Percentiles rank a stretch among this genome's conserved stretches.
Evolutionary conservation across 208 protist species (phyloP).

Genomic region (Trichomonas gallinae): DNA sequence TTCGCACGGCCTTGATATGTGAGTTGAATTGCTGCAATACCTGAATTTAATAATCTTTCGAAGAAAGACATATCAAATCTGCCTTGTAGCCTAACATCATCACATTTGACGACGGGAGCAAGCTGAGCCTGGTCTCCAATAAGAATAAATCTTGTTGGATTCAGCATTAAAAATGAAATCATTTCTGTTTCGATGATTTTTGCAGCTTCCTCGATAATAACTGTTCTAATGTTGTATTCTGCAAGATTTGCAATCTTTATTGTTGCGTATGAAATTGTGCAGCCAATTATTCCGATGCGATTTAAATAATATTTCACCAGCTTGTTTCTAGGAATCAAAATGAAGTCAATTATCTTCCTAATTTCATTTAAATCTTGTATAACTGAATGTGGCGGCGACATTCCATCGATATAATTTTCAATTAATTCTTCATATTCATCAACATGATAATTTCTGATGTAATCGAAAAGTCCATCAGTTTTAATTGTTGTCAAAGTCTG

Average conservation of each 20-base stretch:
- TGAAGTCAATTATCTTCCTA: background rate
- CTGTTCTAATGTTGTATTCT: background rate
- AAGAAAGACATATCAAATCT: background rate
- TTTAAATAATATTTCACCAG: background rate
- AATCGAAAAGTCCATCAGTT: background rate
- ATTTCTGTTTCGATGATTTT: background rate
- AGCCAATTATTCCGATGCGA: background rate
- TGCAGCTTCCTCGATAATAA: background rate
- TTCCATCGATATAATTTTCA: background rate
- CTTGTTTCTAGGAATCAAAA: background rate
- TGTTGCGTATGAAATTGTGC: background rate
- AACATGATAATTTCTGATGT: background rate
- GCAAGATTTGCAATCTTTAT: background rate
- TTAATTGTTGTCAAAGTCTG: background rate
- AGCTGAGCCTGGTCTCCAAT: background rate
- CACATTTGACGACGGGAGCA: background rate
- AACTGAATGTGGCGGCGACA: background rate
- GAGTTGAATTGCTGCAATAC: background rate
- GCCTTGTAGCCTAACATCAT: background rate
- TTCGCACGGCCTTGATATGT: background rate
- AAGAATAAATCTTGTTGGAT: background rate
- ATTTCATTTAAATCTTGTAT: background rate
- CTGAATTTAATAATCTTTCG: background rate
- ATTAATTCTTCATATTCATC: background rate
- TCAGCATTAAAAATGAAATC: background rate